These are phyloP conservation scores for Penicillium manginii DNA, from an alignment of 495 filamentous ascomycete genomes.

Conservation along the genomic window DNA sequence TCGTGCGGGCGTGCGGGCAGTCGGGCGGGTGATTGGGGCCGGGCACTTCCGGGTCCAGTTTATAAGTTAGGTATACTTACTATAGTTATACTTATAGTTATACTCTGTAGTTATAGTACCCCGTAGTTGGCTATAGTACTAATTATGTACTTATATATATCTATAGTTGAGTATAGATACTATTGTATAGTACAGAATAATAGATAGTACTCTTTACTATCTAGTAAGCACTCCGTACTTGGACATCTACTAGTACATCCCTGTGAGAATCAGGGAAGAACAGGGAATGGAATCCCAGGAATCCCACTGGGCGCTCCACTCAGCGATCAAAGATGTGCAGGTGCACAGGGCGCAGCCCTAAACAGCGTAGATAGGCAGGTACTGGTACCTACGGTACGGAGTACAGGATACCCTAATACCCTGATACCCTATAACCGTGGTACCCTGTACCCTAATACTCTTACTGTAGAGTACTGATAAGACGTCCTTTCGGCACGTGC, in stretches of 20 bases:
- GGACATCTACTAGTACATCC: background rate
- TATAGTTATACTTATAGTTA: background rate
- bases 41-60: background rate
- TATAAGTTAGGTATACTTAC: background rate
- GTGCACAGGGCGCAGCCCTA: constrained; percentile 7
- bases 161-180: no score
- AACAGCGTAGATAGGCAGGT: background rate
- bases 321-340: background rate
- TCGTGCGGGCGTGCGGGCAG: constrained; percentile 1
- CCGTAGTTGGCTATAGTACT: no score
- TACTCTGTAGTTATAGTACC: no score
- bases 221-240: no score
- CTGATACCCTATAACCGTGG: no score
- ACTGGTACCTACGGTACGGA: background rate
- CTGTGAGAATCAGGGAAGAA: constrained; percentile 1
- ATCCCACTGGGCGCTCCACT: constrained; percentile 3
- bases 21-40: constrained; percentile 1
- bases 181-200: no score
- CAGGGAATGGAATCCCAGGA: background rate
- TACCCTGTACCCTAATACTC: background rate
- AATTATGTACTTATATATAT: no score
- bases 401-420: background rate
- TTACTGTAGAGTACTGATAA: constrained; percentile 18
- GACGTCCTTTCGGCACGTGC: constrained; percentile 22
- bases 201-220: no score